Evolutionary conservation across 768 basidiomycete genomes (phyloP).

Genomic region (Cyathus striatus): DNA sequence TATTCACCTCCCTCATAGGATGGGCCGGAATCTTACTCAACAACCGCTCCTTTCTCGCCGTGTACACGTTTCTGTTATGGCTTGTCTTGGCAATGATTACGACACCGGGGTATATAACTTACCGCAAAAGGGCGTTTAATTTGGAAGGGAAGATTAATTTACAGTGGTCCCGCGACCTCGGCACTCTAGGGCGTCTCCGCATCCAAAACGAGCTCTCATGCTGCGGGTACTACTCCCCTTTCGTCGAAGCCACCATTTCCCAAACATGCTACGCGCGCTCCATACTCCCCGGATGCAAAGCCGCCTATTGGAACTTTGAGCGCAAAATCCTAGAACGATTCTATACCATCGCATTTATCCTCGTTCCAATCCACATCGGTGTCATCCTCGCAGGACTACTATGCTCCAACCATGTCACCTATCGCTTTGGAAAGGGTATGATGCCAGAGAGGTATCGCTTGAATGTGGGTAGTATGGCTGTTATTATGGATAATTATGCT

Average conservation of each 20-base stretch:
- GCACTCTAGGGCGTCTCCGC: slow-evolving; percentile 51
- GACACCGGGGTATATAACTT: slow-evolving; percentile 75
- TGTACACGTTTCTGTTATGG: slow-evolving; percentile 77
- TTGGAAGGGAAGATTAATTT: slow-evolving; percentile 75
- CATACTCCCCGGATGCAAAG: slow-evolving; percentile 71
- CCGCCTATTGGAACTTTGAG: slow-evolving; percentile 53
- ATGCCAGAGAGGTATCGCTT: slow-evolving; percentile 81
- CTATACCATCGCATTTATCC: slow-evolving; percentile 58
- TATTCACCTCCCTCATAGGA: slow-evolving; percentile 68
- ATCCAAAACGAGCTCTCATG: slow-evolving; percentile 72
- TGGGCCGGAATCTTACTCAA: slow-evolving; percentile 83
- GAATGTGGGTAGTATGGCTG: slow-evolving; percentile 63
- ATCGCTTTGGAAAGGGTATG: slow-evolving; percentile 85
- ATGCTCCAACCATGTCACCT: slow-evolving; percentile 80
- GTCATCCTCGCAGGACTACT: slow-evolving; percentile 62
- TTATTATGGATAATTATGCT: slow-evolving; percentile 82
- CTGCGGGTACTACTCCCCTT: slow-evolving; percentile 80
- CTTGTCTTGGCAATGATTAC: slow-evolving; percentile 67
- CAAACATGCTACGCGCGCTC: slow-evolving; percentile 71
- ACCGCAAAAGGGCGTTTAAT: slow-evolving; percentile 51
- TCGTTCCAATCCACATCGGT: slow-evolving; percentile 62
- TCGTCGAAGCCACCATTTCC: slow-evolving; percentile 70
- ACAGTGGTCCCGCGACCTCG: slow-evolving; percentile 63
- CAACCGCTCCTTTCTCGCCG: slow-evolving; percentile 78
- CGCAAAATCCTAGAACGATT: slow-evolving; percentile 48